A percentile compares a stretch with the other conserved stretches of the same genome.
phyloP scores from a whole-genome alignment of 768 basidiomycete genomes.

The Mycena chlorophos region DNA sequence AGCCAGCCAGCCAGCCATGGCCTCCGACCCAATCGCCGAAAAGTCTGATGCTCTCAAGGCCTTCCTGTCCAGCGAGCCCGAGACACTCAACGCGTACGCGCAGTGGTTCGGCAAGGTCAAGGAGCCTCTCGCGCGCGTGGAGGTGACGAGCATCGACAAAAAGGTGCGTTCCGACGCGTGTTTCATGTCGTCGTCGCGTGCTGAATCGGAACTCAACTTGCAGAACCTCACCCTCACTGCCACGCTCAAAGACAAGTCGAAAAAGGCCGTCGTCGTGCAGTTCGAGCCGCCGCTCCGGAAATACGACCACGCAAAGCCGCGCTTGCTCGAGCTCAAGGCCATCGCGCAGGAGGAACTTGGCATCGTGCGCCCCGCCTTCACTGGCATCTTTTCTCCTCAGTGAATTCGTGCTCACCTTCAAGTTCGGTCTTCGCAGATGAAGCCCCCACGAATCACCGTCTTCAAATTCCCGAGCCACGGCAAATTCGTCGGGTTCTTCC shows the following conservation, averaged over 20 bases:
- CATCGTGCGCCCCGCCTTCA: too few relatives aligned
- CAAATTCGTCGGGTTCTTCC: not conserved
- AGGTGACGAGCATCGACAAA: slow-evolving; percentile 69
- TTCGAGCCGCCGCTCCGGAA: slow-evolving; percentile 73
- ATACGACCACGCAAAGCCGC: slow-evolving; percentile 81
- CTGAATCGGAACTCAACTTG: not conserved
- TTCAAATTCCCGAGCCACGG: not conserved
- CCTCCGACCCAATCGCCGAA: slow-evolving; percentile 67
- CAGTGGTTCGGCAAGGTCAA: slow-evolving; percentile 71
- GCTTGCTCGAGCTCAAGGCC: slow-evolving; percentile 77
- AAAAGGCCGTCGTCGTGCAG: slow-evolving; percentile 51
- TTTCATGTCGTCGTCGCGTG: not conserved
- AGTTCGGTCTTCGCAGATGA: too few relatives aligned
- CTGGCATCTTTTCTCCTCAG: too few relatives aligned
- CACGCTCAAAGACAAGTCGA: slow-evolving; percentile 48
- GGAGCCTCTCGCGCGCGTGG: slow-evolving; percentile 54
- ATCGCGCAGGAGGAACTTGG: slow-evolving; percentile 78
- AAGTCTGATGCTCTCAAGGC: slow-evolving; percentile 75
- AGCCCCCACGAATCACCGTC: too few relatives aligned
- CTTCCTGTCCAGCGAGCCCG: slow-evolving; percentile 85
- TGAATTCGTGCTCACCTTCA: too few relatives aligned
- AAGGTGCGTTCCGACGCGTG: slow-evolving; percentile 49
- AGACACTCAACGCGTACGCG: slow-evolving; percentile 82
- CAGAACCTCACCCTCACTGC: slow-evolving; percentile 77
- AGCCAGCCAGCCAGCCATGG: too few relatives aligned